Conservation (phyloP, 2,329 filamentous ascomycete genomes). For the Geoglossum cookeanum region DNA sequence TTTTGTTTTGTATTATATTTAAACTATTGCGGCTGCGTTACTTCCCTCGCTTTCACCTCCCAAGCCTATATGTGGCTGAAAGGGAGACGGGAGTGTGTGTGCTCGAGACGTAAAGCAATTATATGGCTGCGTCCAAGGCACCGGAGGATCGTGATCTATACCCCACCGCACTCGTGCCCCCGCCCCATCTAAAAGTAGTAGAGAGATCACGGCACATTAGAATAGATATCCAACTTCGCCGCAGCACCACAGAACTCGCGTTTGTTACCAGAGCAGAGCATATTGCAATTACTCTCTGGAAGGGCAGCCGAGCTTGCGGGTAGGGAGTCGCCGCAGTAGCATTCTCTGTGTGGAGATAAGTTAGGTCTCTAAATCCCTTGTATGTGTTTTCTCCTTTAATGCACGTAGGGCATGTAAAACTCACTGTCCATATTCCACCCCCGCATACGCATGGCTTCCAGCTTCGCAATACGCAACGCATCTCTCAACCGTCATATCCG, state of each 20-base stretch:
- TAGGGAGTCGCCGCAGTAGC: not conserved
- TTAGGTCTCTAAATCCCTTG: not conserved
- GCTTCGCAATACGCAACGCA: conserved; percentile 8
- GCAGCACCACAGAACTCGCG: conserved; percentile 15
- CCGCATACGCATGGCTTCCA: conserved; percentile 5
- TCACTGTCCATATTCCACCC: conserved; percentile 6
- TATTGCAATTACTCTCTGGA: conserved; percentile 12
- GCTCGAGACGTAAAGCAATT: too few relatives aligned
- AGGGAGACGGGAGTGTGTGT: too few relatives aligned
- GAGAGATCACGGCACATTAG: conserved; percentile 7
- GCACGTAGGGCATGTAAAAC: too few relatives aligned
- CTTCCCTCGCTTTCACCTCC: too few relatives aligned
- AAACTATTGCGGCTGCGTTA: too few relatives aligned
- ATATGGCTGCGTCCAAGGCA: too few relatives aligned
- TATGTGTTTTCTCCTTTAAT: not conserved
- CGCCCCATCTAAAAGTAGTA: too few relatives aligned
- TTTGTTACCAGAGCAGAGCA: conserved; percentile 12
- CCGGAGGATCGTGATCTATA: too few relatives aligned
- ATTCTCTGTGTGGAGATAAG: not conserved
- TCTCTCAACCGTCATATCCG: conserved; percentile 8
- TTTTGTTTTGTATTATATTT: too few relatives aligned
- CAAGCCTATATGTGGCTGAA: too few relatives aligned
- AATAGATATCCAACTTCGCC: conserved; percentile 14
- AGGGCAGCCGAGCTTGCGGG: not conserved
- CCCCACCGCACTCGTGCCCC: too few relatives aligned